Evolutionary conservation across 441 rosid genomes (phyloP).

Genomic region (Aleurites moluccanus): DNA sequence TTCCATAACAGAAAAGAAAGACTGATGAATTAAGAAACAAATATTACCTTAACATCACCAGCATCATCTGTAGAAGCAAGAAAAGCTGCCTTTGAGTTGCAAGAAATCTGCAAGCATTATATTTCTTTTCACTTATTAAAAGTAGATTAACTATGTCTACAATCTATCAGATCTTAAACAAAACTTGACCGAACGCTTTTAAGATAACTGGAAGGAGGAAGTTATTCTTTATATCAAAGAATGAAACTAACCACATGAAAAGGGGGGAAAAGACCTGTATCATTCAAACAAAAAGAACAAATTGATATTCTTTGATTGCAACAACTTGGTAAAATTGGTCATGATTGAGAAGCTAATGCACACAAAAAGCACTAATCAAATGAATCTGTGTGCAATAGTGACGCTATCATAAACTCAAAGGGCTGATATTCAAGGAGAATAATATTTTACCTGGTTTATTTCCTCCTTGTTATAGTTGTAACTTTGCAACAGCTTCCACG

Average conservation of each 20-base stretch:
- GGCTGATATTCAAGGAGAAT: background rate
- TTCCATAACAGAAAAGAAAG: background rate
- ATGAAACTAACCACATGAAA: background rate
- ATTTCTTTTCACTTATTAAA: constrained; percentile 14
- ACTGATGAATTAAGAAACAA: background rate
- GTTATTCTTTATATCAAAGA: background rate
- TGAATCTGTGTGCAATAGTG: background rate
- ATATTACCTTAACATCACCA: constrained; percentile 77
- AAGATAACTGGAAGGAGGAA: background rate
- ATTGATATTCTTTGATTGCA: background rate
- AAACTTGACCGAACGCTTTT: background rate
- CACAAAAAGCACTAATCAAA: background rate
- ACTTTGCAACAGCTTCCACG: constrained; percentile 60
- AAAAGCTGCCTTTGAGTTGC: constrained; percentile 67
- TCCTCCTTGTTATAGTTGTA: constrained; percentile 80
- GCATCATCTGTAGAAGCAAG: constrained; percentile 83
- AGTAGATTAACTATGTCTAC: background rate
- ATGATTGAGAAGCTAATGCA: background rate
- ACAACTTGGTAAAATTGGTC: background rate
- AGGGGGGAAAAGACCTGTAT: background rate
- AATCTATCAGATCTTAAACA: background rate
- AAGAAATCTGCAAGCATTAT: constrained; percentile 50
- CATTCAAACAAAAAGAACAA: constrained; percentile 1
- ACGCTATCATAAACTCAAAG: background rate
- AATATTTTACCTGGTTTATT: constrained; percentile 65